Conservation (phyloP, 2,329 filamentous ascomycete species). For the Apiospora sp. region DNA sequence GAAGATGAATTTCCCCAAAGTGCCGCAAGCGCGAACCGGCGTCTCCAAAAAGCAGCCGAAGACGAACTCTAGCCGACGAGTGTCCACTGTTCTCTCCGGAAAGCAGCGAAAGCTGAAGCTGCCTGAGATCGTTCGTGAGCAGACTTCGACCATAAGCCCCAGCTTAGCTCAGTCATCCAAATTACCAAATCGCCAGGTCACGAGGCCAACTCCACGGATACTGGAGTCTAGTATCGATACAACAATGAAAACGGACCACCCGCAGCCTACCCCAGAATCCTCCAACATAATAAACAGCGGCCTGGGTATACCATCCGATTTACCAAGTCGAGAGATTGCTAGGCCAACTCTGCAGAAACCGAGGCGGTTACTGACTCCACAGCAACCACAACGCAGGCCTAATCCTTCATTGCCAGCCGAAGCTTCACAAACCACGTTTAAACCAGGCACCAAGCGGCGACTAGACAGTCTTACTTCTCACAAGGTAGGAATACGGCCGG, state of each 20-base stretch:
- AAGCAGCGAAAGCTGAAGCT: slow-evolving; percentile 2
- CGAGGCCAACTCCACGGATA: background rate
- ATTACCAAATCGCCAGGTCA: background rate
- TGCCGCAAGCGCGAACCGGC: slow-evolving; percentile 1
- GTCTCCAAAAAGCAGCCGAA: background rate
- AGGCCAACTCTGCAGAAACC: slow-evolving; percentile 2
- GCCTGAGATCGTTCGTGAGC: slow-evolving; percentile 9
- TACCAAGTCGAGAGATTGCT: slow-evolving; percentile 2
- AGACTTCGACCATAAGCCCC: background rate
- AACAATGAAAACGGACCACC: background rate
- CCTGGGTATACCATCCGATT: background rate
- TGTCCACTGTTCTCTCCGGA: slow-evolving; percentile 7
- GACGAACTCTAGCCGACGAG: background rate
- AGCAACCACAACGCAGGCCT: background rate
- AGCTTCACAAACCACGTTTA: background rate
- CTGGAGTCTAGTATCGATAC: slow-evolving; percentile 4
- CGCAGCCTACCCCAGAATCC: slow-evolving; percentile 6
- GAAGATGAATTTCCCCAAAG: slow-evolving; percentile 6
- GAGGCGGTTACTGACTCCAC: slow-evolving; percentile 1
- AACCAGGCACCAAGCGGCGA: slow-evolving; percentile 1
- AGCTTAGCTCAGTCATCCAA: background rate
- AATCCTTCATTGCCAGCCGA: background rate
- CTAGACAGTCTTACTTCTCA: background rate
- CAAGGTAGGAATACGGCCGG: background rate
- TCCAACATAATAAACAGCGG: background rate